phyloP scores from a whole-genome alignment of 805 yeast species.

The Suhomyces xylopsoci region DNA sequence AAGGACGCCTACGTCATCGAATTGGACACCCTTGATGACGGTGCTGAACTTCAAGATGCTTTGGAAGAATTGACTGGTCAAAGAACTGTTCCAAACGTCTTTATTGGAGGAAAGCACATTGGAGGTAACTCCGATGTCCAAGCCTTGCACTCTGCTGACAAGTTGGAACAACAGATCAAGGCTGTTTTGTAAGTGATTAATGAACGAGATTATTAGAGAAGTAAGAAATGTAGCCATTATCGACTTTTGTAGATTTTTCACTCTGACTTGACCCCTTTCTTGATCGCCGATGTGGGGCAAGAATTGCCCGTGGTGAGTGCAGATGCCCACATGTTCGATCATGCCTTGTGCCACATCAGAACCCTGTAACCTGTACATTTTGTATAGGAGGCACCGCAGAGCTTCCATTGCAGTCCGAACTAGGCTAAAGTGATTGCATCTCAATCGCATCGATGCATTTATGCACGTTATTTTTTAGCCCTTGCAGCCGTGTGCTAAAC shows the following conservation, averaged over 20 bases:
- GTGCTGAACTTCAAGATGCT: constrained; percentile 78
- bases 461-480: background rate
- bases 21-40: constrained; percentile 60
- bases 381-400: background rate
- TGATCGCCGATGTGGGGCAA: background rate
- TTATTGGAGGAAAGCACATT: constrained; percentile 85
- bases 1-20: constrained; percentile 53
- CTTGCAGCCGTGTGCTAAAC: background rate
- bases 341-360: background rate
- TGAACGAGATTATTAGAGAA: background rate
- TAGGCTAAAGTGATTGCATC: background rate
- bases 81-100: constrained; percentile 89
- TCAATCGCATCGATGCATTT: background rate
- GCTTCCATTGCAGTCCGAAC: background rate
- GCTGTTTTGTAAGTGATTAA: constrained; percentile 30
- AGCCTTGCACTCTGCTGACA: constrained; percentile 58
- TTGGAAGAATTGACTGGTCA: constrained; percentile 78
- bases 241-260: background rate
- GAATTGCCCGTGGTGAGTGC: background rate
- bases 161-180: constrained; percentile 47
- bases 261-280: too few species aligned
- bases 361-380: background rate
- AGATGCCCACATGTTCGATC: background rate
- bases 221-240: background rate
- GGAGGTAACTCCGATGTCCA: constrained; percentile 95